phyloP scores from a whole-genome alignment of 257 asterid species.

The Verbascum thapsus region DNA sequence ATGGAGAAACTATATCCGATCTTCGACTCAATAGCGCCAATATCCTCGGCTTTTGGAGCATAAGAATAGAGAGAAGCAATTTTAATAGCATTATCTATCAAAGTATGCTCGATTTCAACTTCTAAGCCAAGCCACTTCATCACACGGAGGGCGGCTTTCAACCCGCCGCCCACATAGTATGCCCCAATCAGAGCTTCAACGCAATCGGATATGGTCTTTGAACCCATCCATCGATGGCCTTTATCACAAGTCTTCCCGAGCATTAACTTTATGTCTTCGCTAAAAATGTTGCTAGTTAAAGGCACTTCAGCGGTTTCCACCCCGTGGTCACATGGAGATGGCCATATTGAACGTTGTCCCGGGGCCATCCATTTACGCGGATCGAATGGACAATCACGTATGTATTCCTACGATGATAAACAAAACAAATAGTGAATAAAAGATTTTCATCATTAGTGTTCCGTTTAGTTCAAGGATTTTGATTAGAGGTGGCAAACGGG shows the following conservation, averaged over 20 bases:
- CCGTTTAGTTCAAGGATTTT: too few relatives aligned
- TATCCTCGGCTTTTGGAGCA: constrained; percentile 53
- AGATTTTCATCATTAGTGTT: neutral
- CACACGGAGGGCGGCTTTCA: constrained; percentile 62
- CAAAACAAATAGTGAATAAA: constrained; percentile 20
- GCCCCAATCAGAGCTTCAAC: constrained; percentile 97
- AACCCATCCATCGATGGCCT: constrained; percentile 93
- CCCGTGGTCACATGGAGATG: constrained; percentile 66
- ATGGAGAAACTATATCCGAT: constrained; percentile 61
- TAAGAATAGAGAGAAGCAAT: constrained; percentile 64
- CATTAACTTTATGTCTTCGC: constrained; percentile 52
- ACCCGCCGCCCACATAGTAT: constrained; percentile 84
- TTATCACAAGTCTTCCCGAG: constrained; percentile 83
- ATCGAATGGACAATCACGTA: constrained; percentile 77
- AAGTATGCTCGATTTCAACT: constrained; percentile 52
- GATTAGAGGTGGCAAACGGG: too few relatives aligned
- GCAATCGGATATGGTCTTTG: constrained; percentile 89
- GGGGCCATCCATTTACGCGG: constrained; percentile 95
- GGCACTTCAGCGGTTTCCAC: constrained; percentile 78
- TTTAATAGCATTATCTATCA: constrained; percentile 59
- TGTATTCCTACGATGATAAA: constrained; percentile 51
- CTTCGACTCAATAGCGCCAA: constrained; percentile 62
- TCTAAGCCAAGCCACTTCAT: constrained; percentile 93
- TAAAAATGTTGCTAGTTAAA: constrained; percentile 45
- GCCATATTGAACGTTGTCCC: constrained; percentile 78